Base-by-base conservation (phyloP, 805 yeast genomes). In the Isabelozyma gotoi region DNA sequence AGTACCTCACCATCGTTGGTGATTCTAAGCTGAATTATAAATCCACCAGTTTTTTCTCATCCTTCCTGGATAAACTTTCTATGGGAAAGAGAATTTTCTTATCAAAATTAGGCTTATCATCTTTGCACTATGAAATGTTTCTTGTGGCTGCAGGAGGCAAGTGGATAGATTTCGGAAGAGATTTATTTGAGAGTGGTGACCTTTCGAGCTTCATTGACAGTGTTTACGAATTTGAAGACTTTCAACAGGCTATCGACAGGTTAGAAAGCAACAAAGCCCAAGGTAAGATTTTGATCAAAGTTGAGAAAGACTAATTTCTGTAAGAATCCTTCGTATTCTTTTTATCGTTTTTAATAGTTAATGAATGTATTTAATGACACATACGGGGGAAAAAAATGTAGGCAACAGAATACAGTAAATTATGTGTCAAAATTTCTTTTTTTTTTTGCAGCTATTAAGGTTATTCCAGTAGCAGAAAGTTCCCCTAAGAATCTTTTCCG, bases 281-380 rank as follows among this genome's bases (percentile, higher is more conserved):
- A 43, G 96, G 96, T 31, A 88, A 88, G 60, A 67, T 85, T 39
- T 76, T 88, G n/a, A 43, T 80, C 21, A 53, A 58, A 41, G 52
- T 68, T 40, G 52, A 46, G n/a, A 7, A 8, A 19, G 38, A 15
- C 38, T 35, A 35, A 8, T 32, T 32, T 24, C 29, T 7, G n/a
- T n/a, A n/a, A n/a, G n/a, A n/a, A n/a, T n/a, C n/a, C n/a, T n/a
- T n/a, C n/a, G n/a, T n/a, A n/a, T n/a, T n/a, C n/a, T n/a, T n/a
- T n/a, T n/a, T n/a, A n/a, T n/a, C n/a, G n/a, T n/a, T n/a, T n/a
- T n/a, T n/a, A n/a, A n/a, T n/a, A n/a, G n/a, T n/a, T n/a, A n/a
- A n/a, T n/a, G n/a, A n/a, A n/a, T n/a, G n/a, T n/a, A n/a, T n/a
- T n/a, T n/a, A n/a, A n/a, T n/a, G n/a, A n/a, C n/a, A n/a, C n/a